These are phyloP conservation scores for Vachellia collinsii DNA, from an alignment of 306 rosid species.

Conservation along the genomic window DNA sequence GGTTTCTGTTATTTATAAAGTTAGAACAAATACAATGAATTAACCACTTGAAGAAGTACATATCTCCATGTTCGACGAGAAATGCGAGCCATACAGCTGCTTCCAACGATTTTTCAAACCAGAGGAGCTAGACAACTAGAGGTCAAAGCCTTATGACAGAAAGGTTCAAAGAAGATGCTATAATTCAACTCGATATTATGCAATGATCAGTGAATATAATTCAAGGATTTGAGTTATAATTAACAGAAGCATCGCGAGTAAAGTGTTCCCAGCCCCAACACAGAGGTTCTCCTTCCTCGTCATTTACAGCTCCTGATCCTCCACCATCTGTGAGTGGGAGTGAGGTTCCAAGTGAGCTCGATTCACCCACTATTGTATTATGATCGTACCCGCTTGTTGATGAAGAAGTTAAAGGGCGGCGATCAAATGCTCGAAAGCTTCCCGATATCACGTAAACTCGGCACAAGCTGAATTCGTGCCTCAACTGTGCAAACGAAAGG, in stretches of 20 bases:
- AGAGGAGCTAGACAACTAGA: not conserved
- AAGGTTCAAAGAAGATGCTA: not conserved
- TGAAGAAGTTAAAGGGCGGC: conserved; percentile 53
- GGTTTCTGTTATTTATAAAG: not conserved
- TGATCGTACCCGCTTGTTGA: not conserved
- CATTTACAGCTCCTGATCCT: conserved; percentile 25
- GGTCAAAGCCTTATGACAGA: not conserved
- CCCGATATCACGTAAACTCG: conserved; percentile 78
- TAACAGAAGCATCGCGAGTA: not conserved
- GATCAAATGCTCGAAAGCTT: conserved; percentile 69
- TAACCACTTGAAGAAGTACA: not conserved
- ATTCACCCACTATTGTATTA: not conserved
- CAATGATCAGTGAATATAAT: not conserved
- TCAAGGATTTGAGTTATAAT: not conserved
- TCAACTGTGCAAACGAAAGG: conserved; percentile 45
- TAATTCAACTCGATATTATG: not conserved
- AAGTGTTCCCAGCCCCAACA: conserved; percentile 53
- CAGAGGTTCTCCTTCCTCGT: conserved; percentile 34
- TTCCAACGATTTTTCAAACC: not conserved
- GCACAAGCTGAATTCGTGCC: conserved; percentile 76
- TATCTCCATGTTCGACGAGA: not conserved
- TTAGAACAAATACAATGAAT: not conserved
- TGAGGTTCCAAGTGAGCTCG: conserved; percentile 52
- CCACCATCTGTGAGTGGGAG: conserved; percentile 27
- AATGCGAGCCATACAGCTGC: not conserved